phyloP scores from a whole-genome alignment of 306 rosid genomes.

The Alnus glutinosa region DNA sequence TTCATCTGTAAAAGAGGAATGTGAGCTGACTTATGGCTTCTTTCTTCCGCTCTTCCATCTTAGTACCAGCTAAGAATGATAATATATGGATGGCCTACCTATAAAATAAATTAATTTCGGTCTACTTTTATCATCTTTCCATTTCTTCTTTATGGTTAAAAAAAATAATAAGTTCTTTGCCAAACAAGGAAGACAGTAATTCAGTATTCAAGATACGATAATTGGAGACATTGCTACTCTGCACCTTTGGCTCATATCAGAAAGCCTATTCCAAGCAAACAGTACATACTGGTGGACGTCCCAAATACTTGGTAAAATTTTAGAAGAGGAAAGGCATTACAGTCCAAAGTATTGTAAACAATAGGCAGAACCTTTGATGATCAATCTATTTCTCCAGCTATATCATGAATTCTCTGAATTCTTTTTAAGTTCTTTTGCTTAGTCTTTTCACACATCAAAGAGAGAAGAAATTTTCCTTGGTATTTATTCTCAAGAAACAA shows the following conservation, averaged over 20 bases:
- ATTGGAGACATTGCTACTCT: neutral
- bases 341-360: neutral
- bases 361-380: neutral
- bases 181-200: neutral
- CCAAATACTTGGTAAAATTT: neutral
- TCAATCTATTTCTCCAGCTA: neutral
- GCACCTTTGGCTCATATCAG: neutral
- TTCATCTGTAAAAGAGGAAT: constrained; percentile 33
- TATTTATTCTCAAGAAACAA: neutral
- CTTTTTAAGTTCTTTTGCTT: neutral
- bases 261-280: too few relatives aligned
- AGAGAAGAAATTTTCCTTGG: neutral
- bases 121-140: neutral
- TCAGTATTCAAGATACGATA: neutral
- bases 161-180: neutral
- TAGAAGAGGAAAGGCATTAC: neutral
- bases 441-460: neutral
- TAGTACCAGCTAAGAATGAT: neutral
- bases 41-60: neutral
- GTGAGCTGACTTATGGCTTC: neutral
- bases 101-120: neutral
- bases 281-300: neutral
- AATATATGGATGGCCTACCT: neutral
- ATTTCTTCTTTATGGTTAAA: neutral
- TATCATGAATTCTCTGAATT: neutral